phyloP scores from a whole-genome alignment of 2,329 filamentous ascomycete species.

The Tolypocladium pustulatum region DNA sequence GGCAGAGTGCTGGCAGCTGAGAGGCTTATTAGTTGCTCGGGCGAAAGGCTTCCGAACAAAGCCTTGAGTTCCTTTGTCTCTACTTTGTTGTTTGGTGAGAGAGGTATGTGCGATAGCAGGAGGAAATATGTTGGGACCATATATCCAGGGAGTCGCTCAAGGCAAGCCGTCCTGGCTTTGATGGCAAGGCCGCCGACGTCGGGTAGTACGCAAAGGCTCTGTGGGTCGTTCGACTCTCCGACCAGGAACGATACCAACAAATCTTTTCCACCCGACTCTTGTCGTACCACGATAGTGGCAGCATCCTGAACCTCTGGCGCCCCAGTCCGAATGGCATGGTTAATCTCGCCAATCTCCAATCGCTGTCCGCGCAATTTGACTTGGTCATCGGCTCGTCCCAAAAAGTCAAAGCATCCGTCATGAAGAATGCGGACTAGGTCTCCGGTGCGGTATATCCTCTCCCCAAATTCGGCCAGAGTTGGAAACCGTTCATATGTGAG shows the following conservation, averaged over 20 bases:
- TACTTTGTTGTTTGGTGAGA: constrained; percentile 84
- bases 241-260: constrained; percentile 69
- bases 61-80: constrained; percentile 60
- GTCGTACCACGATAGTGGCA: constrained; percentile 63
- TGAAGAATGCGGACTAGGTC: constrained; percentile 75
- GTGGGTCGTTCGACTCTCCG: constrained; percentile 1
- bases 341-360: constrained; percentile 85
- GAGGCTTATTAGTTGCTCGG: constrained; percentile 51
- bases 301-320: constrained; percentile 53
- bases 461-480: constrained; percentile 40
- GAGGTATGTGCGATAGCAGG: constrained; percentile 58
- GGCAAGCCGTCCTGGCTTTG: constrained; percentile 52
- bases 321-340: constrained; percentile 62
- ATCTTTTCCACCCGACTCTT: constrained; percentile 64
- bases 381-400: constrained; percentile 82
- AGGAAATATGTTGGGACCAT: constrained; percentile 88
- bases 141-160: constrained; percentile 61
- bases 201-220: constrained; percentile 11
- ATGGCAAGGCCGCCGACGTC: constrained; percentile 28
- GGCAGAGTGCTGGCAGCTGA: constrained; percentile 18
- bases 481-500: constrained; percentile 72
- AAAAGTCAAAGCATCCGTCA: constrained; percentile 76
- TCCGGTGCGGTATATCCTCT: constrained; percentile 74
- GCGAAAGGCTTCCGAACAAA: constrained; percentile 52
- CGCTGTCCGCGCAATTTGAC: constrained; percentile 85